Evolutionary conservation across 139 green algal genomes (phyloP).

Genomic region (Penium margaritaceum): DNA sequence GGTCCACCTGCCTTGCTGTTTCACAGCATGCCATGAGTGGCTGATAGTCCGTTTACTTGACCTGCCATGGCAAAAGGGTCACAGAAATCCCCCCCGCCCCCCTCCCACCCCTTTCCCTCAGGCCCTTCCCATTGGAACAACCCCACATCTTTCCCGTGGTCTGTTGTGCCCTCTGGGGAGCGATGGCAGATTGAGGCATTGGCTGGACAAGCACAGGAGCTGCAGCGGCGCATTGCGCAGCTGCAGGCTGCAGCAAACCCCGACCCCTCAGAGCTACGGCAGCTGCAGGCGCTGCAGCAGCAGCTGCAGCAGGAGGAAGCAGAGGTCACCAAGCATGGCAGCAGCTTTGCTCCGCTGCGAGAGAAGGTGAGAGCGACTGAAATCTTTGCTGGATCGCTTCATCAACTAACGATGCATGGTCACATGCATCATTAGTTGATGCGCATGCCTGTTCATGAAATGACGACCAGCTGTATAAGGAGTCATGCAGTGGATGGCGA

Average conservation of each 20-base stretch:
- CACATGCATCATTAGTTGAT: too few species aligned
- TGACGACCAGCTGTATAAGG: too few species aligned
- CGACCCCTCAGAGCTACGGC: slow-evolving; percentile 7
- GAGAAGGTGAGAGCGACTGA: slow-evolving; percentile 53
- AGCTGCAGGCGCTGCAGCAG: slow-evolving; percentile 3
- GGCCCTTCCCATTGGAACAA: too few species aligned
- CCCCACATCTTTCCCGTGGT: too few species aligned
- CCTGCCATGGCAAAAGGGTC: too few species aligned
- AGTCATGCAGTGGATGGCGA: too few species aligned
- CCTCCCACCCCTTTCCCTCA: background rate
- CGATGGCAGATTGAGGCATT: slow-evolving; percentile 42
- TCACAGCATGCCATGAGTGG: background rate
- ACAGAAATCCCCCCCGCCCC: background rate
- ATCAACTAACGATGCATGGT: too few species aligned
- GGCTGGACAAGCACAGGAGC: slow-evolving; percentile 55
- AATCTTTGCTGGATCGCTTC: too few species aligned
- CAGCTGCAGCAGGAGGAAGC: slow-evolving; percentile 18
- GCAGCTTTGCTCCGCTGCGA: slow-evolving; percentile 31
- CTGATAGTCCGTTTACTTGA: background rate
- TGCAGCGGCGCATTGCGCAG: slow-evolving; percentile 57
- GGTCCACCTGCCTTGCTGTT: too few species aligned
- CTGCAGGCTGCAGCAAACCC: slow-evolving; percentile 12
- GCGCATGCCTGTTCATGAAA: too few species aligned
- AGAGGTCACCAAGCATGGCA: slow-evolving; percentile 16
- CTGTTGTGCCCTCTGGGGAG: too few species aligned